Evolutionary conservation across 148 eudicot genomes (phyloP).

Genomic region (Beta vulgaris): DNA sequence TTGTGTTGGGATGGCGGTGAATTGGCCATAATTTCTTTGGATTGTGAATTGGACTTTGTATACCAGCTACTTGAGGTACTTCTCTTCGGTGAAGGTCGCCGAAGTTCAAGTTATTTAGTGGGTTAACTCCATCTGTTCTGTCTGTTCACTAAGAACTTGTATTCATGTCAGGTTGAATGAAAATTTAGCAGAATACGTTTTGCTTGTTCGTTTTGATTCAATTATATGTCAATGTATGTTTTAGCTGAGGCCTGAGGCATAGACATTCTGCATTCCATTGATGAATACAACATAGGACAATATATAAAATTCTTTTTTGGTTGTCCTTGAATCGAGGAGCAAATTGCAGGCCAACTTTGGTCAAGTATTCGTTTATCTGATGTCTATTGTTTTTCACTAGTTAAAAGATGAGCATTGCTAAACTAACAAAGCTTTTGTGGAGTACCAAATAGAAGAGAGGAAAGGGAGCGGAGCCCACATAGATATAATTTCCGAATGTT

Average conservation of each 20-base stretch:
- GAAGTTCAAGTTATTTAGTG: neutral
- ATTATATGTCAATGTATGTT: conserved; percentile 1
- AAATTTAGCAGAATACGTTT: neutral
- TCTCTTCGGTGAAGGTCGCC: conserved; percentile 1
- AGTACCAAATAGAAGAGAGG: too few relatives aligned
- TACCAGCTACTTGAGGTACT: conserved; percentile 31
- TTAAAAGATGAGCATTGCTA: too few relatives aligned
- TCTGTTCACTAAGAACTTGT: neutral
- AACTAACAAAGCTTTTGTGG: too few relatives aligned
- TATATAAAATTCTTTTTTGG: neutral
- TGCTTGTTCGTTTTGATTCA: neutral
- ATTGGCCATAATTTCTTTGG: conserved; percentile 39
- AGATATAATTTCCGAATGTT: too few relatives aligned
- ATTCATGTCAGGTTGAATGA: neutral
- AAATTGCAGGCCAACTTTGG: neutral
- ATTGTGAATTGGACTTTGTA: conserved; percentile 37
- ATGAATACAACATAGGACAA: neutral
- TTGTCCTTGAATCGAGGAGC: too few relatives aligned
- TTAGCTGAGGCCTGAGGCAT: neutral
- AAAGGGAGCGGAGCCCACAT: too few relatives aligned
- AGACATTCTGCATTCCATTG: neutral
- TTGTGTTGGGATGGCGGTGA: conserved; percentile 46
- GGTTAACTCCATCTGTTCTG: neutral
- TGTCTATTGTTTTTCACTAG: too few relatives aligned
- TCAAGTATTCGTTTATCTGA: neutral